These are phyloP conservation scores for Carex kokanica DNA, from an alignment of 176 grass and related monocot species.

Conservation along the genomic window DNA sequence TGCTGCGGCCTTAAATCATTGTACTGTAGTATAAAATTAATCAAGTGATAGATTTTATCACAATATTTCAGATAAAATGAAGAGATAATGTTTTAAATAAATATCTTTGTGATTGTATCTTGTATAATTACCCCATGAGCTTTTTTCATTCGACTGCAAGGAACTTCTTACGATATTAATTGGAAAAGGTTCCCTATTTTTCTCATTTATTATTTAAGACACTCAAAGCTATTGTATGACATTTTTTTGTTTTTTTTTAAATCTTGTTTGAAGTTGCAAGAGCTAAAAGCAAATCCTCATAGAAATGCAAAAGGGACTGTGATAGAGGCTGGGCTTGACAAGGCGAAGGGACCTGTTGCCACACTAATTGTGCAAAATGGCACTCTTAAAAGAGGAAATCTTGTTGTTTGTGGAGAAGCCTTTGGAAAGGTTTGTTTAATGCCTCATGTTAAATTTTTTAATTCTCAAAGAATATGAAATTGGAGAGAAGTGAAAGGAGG, in stretches of 20 bases:
- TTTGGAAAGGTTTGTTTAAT: conserved; percentile 73
- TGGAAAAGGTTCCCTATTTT: background rate
- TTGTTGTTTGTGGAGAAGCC: conserved; percentile 90
- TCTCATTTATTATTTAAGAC: background rate
- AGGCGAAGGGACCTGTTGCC: conserved; percentile 76
- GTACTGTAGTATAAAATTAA: background rate
- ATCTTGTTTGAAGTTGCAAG: conserved; percentile 71
- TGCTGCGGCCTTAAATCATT: background rate
- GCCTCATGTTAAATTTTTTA: conserved; percentile 10
- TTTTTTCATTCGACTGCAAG: background rate
- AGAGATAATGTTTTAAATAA: background rate
- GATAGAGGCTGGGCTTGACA: conserved; percentile 87
- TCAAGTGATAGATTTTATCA: conserved; percentile 3
- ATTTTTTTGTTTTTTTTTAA: conserved; percentile 23
- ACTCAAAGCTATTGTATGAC: conserved; percentile 9
- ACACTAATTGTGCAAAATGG: conserved; percentile 94
- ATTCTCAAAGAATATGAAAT: conserved; percentile 24
- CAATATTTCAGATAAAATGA: conserved; percentile 5
- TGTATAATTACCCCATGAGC: background rate
- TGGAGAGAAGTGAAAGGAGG: background rate
- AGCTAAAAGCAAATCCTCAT: conserved; percentile 93
- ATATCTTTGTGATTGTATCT: background rate
- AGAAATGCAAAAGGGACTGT: conserved; percentile 96
- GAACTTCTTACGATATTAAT: background rate
- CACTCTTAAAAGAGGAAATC: conserved; percentile 79